Evolutionary conservation across 192 early-diverging fungal species (phyloP).

Genomic region (Coemansia sp.): DNA sequence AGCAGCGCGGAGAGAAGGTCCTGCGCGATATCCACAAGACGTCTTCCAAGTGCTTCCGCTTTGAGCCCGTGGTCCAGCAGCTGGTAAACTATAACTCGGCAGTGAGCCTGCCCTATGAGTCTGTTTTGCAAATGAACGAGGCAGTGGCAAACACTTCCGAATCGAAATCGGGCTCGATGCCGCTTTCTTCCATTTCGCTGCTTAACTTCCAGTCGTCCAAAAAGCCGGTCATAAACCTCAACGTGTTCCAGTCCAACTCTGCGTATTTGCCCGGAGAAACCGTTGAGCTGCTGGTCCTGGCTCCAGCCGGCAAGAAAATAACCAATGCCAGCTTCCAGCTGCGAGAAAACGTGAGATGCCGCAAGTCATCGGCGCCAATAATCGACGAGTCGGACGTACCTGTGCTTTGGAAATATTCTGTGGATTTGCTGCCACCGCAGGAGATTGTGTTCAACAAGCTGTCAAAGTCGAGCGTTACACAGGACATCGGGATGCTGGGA

Average conservation of each 20-base stretch:
- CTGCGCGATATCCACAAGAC: conserved; percentile 46
- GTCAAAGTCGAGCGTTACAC: conserved; percentile 31
- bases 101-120: conserved; percentile 27
- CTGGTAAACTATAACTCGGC: conserved; percentile 19
- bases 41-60: conserved; percentile 30
- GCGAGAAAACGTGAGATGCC: conserved; percentile 47
- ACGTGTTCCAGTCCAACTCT: conserved; percentile 43
- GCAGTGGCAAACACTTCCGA: conserved; percentile 11
- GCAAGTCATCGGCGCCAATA: conserved; percentile 52
- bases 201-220: conserved; percentile 24
- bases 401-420: conserved; percentile 49
- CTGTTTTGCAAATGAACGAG: conserved; percentile 37
- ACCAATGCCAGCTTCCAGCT: conserved; percentile 38
- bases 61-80: conserved; percentile 49
- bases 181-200: conserved; percentile 18
- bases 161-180: background rate
- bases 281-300: conserved; percentile 46
- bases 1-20: conserved; percentile 28
- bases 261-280: conserved; percentile 46
- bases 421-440: conserved; percentile 27
- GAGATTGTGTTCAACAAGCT: conserved; percentile 47
- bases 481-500: conserved; percentile 49
- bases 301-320: conserved; percentile 42
- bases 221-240: conserved; percentile 38
- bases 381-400: conserved; percentile 55